A percentile compares a stretch with the other conserved stretches of the same genome.
Conservation (phyloP, 108 stramenopile genomes). For the Stephanodiscus triporus region DNA sequence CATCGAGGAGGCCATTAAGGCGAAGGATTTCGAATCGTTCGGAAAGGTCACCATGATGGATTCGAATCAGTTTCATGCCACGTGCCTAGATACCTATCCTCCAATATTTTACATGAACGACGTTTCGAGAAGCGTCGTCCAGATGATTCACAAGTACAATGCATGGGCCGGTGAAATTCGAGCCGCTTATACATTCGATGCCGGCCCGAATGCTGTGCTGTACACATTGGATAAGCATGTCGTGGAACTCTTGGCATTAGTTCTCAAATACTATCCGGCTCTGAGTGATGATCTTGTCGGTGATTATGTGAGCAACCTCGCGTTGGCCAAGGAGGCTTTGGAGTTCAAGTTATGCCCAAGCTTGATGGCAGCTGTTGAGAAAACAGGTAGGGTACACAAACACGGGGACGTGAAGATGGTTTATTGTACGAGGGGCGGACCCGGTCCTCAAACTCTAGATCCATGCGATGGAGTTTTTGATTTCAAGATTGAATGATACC, state of each 20-base stretch:
- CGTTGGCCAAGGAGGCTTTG: conserved; percentile 41
- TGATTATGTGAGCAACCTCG: conserved; percentile 60
- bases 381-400: conserved; percentile 59
- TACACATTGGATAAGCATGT: conserved; percentile 73
- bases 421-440: conserved; percentile 80
- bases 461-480: conserved; percentile 23
- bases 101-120: conserved; percentile 99
- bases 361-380: conserved; percentile 65
- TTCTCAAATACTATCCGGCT: conserved; percentile 75
- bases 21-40: conserved; percentile 92
- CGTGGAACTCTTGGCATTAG: conserved; percentile 75
- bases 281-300: conserved; percentile 30
- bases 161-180: conserved; percentile 77
- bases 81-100: conserved; percentile 98
- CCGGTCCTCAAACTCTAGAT: conserved; percentile 70
- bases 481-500: conserved; percentile 29
- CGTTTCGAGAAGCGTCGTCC: conserved; percentile 67
- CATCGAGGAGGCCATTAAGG: conserved; percentile 88
- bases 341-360: conserved; percentile 51
- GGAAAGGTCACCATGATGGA: conserved; percentile 95
- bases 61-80: conserved; percentile 98
- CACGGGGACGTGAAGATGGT: conserved; percentile 82
- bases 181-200: conserved; percentile 99
- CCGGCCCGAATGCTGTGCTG: conserved; percentile 98
- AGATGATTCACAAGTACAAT: conserved; percentile 87